These are phyloP conservation scores for Cyclocybe cylindracea DNA, from an alignment of 768 basidiomycete genomes.

Conservation along the genomic window DNA sequence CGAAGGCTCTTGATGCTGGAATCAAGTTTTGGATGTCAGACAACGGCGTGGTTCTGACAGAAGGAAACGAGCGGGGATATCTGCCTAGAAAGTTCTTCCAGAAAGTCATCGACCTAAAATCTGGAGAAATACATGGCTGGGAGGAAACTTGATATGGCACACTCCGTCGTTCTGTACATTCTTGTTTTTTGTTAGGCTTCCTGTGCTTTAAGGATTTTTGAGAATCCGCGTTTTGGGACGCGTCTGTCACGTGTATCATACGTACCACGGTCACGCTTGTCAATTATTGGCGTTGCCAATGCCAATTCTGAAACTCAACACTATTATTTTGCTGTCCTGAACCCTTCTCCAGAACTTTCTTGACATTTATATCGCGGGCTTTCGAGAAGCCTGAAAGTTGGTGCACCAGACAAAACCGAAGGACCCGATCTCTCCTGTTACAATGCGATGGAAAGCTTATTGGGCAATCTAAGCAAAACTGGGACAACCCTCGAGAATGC, in stretches of 20 bases:
- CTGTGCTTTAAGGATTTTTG: background rate
- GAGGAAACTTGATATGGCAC: conserved; percentile 16
- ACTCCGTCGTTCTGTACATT: too few species aligned
- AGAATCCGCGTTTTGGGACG: background rate
- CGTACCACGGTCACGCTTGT: background rate
- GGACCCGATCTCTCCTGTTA: too few species aligned
- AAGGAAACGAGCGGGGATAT: conserved; percentile 68
- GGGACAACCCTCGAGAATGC: background rate
- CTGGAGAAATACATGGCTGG: conserved; percentile 35
- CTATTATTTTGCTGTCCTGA: background rate
- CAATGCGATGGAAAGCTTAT: background rate
- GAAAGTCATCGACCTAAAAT: conserved; percentile 58
- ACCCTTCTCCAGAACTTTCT: background rate
- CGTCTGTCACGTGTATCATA: too few species aligned
- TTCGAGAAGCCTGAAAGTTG: too few species aligned
- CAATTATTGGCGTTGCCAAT: background rate
- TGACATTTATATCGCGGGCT: background rate
- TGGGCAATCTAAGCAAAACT: background rate
- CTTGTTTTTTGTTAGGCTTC: too few species aligned
- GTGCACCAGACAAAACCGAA: too few species aligned
- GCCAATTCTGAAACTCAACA: background rate
- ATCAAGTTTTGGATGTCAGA: conserved; percentile 76
- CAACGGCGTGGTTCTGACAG: conserved; percentile 89
- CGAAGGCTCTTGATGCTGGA: conserved; percentile 66
- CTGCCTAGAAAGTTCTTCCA: conserved; percentile 66